Conservation (phyloP, 345 rosid species). For the Camelina neglecta region DNA sequence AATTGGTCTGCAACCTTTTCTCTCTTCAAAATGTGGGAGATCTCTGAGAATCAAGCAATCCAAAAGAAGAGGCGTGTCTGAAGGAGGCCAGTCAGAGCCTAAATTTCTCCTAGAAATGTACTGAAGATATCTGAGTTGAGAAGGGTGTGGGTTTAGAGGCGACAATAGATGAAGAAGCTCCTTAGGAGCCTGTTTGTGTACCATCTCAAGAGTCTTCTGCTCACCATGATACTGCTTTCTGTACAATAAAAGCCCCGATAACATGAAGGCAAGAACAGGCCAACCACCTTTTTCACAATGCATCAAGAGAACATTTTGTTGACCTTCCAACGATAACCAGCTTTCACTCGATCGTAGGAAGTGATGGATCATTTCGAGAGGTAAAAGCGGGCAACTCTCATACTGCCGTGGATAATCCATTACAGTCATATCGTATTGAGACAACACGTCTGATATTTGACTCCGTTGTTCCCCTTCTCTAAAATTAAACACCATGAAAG, state of each 20-base stretch:
- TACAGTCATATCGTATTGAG: conserved; percentile 94
- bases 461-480: conserved; percentile 94
- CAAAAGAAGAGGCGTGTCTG: conserved; percentile 83
- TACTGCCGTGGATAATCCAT: conserved; percentile 98
- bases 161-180: conserved; percentile 85
- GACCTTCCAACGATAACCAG: conserved; percentile 93
- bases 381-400: conserved; percentile 84
- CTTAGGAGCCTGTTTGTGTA: conserved; percentile 96
- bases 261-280: conserved; percentile 98
- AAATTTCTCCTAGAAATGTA: conserved; percentile 90
- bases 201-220: conserved; percentile 98
- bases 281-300: conserved; percentile 97
- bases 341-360: conserved; percentile 93
- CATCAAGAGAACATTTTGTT: conserved; percentile 92
- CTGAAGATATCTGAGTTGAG: conserved; percentile 96
- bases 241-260: conserved; percentile 87
- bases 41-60: conserved; percentile 85
- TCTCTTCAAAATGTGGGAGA: conserved; percentile 77
- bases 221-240: conserved; percentile 88
- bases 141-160: conserved; percentile 89
- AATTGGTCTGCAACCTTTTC: conserved; percentile 84
- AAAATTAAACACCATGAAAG: conserved; percentile 98
- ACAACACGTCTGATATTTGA: conserved; percentile 80
- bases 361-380: conserved; percentile 94
- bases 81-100: conserved; percentile 95